Base-by-base conservation (phyloP, 176 grass and related monocot genomes). In the Paspalum notatum region DNA sequence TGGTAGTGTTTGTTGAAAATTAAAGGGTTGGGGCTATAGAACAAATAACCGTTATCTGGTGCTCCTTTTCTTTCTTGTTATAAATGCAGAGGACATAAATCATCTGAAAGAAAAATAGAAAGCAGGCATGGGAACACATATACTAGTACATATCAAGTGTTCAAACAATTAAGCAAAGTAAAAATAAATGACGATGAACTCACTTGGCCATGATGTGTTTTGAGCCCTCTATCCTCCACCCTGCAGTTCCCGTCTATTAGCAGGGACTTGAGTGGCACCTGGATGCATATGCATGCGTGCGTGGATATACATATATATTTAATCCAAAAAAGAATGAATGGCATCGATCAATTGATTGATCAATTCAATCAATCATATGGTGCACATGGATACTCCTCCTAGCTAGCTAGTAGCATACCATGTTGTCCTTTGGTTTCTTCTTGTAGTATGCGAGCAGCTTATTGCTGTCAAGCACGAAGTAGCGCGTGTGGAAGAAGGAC, bases 71-170 rank as follows among this genome's bases (percentile, higher is more conserved):
- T 76, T 90, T 98, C 86, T 92, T 91, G 76, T 93, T 98, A 52
- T 98, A 94, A 82, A 98, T 81, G 27, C 92, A 92, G 10, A 98
- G 77, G 82, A 98, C 92, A 89, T 94, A 98, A 62, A 98, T 85
- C 88, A 93, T 92, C 96, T 98, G 82, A 43, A 81, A 71, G 27
- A 27, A 66, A 83, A 44, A 8, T 71, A 3, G 43, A 84, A 24
- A 70, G 13, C 52, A 51, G 75, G 8, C 25, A 22, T 80, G n/a
- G 72, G 13, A 56, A 48, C 12, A 1, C 26, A 61, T 47, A 17
- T 1, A 32, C 7, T 3, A n/a, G n/a, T n/a, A 26, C 12, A 26
- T 9, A 66, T 5, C 9, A 66, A 66, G n/a, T n/a, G n/a, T 18
- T 20, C 21, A 68, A 20, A 2, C 13, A 39, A 43, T 0, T 17